Evolutionary conservation across 106 monocot species (phyloP), one percentile per base, ranked within the genome.

Genomic region (Xerophyta viscosa): DNA sequence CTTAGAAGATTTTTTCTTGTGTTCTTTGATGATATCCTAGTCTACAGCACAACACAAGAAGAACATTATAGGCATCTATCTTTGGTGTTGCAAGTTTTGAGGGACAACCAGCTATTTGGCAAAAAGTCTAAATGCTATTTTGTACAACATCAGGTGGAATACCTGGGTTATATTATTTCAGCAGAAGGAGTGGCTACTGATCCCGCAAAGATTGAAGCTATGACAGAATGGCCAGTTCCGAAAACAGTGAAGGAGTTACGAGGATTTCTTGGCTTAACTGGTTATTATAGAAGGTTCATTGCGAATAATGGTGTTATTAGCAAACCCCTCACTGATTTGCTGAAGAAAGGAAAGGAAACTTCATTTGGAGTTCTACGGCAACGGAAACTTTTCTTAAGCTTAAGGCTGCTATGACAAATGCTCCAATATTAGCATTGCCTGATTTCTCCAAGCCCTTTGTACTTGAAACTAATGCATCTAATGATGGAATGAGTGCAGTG

Each of bases 181-280:
- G 29, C 4, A 14, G 3, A 1, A 0, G 52, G 52, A 2, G 29
- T 53, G 14, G 52, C 29, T 4, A n/a, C 29, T 12, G 52, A 53
- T n/a, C 29, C 27, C 1, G 3, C 25, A 4, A 53, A 53, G n/a
- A 17, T 19, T 27, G 28, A 13, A 26, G 27, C 52, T 52, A 27
- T 52, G 15, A 25, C 6, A 15, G 24, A 26, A n/a, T 52, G 52
- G 52, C 28, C 52, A 52, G 13, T 14, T 28, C 52, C 52, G 15
- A 52, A 25, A 27, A 15, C 26, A 6, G 15, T 49, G 22, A 22
- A 20, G 12, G 49, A 20, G 3, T 24, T 49, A 23, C 49, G 49
- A 0, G 25, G 22, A 22, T 49, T 49, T 24, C 23, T 49, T 24
- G 49, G 49, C 13, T 23, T 49, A 18, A 26, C 49, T 22, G 20